Conservation (phyloP, 2,329 filamentous ascomycete species). For the Hypoxylon sp. region DNA sequence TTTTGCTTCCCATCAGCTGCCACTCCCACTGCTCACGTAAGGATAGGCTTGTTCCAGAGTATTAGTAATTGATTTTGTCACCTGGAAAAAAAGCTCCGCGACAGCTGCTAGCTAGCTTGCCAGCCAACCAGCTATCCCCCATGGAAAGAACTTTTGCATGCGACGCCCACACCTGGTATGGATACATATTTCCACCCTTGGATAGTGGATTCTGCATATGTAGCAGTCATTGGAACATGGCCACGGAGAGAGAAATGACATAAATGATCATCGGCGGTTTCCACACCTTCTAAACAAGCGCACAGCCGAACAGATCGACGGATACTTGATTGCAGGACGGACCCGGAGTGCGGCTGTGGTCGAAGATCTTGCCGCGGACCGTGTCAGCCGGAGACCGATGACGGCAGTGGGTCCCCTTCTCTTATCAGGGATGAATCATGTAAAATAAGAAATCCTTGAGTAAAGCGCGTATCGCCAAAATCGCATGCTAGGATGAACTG, state of each 20-base stretch:
- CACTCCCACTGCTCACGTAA: too few relatives aligned
- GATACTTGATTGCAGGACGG: slow-evolving; percentile 20
- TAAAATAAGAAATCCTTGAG: not conserved
- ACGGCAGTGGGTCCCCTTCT: not conserved
- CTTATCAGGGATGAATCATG: not conserved
- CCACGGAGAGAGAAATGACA: slow-evolving; percentile 4
- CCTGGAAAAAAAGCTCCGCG: too few relatives aligned
- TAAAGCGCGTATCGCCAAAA: too few relatives aligned
- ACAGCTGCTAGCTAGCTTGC: too few relatives aligned
- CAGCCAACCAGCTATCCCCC: too few relatives aligned
- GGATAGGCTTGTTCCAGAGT: too few relatives aligned
- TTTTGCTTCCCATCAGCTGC: too few relatives aligned
- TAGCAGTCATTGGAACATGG: not conserved
- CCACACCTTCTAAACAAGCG: not conserved
- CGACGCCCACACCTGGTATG: too few relatives aligned
- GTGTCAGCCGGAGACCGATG: slow-evolving; percentile 1
- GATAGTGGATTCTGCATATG: not conserved
- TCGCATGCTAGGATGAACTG: not conserved
- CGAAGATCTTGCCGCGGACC: slow-evolving; percentile 25
- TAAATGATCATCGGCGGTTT: slow-evolving; percentile 13
- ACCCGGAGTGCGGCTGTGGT: slow-evolving; percentile 25
- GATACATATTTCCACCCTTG: not conserved
- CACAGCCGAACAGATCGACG: slow-evolving; percentile 9
- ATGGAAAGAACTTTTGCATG: too few relatives aligned
- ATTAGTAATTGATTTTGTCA: too few relatives aligned